A percentile compares a stretch with the other conserved stretches of the same genome.
These are phyloP conservation scores for Naganishia cerealis DNA, from an alignment of 1,284 basidiomycete species.

Conservation along the genomic window DNA sequence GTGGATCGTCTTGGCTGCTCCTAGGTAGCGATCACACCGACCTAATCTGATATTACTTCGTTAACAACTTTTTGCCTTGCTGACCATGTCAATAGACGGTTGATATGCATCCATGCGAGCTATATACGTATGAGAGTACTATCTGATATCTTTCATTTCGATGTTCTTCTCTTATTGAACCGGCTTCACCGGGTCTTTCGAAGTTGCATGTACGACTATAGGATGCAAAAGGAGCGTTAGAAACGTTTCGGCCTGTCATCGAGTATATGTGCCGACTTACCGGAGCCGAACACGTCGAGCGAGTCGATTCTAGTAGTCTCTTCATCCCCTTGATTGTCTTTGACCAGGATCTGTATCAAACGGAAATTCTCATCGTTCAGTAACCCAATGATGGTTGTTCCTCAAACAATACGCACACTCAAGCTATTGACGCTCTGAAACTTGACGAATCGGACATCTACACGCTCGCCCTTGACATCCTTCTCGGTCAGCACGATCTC, in stretches of 20 bases:
- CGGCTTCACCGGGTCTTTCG: constrained; percentile 21
- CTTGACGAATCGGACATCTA: constrained; percentile 69
- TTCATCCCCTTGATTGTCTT: constrained; percentile 70
- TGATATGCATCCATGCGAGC: neutral
- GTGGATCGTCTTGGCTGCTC: too few relatives aligned
- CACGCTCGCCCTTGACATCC: constrained; percentile 60
- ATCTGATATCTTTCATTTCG: neutral
- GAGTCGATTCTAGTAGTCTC: constrained; percentile 75
- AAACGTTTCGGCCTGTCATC: too few relatives aligned
- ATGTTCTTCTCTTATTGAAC: constrained; percentile 5
- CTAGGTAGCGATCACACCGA: too few relatives aligned
- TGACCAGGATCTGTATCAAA: constrained; percentile 66
- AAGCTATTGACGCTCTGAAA: constrained; percentile 75
- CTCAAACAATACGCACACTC: constrained; percentile 59
- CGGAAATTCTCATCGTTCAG: neutral
- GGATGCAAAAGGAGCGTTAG: neutral
- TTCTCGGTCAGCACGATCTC: constrained; percentile 51
- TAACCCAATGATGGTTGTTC: neutral
- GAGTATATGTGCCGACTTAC: constrained; percentile 4
- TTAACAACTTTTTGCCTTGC: neutral
- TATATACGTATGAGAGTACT: neutral
- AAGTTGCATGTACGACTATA: constrained; percentile 25
- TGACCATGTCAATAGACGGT: neutral
- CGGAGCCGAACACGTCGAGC: constrained; percentile 67
- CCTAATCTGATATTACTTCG: neutral